A percentile compares a stretch with the other conserved stretches of the same genome.
Conservation (phyloP, 345 rosid genomes). For the Corymbia maculata region DNA sequence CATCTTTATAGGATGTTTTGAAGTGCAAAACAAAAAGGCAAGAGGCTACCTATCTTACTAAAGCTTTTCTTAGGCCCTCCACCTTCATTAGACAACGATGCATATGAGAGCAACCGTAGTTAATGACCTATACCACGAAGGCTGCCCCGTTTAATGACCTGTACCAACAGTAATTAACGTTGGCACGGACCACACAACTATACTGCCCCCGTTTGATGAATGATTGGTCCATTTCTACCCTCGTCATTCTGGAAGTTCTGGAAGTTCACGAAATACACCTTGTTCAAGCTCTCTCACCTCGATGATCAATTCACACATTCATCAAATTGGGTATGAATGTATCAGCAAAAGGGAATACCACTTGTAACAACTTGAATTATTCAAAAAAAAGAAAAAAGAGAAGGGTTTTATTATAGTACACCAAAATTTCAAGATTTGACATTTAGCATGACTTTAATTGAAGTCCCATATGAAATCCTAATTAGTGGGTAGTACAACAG, state of each 20-base stretch:
- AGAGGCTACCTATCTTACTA: background rate
- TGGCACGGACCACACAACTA: background rate
- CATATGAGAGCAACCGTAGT: background rate
- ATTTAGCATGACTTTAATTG: background rate
- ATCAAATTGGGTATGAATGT: fast-evolving
- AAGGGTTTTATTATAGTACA: background rate
- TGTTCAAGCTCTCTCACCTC: background rate
- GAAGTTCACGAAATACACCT: background rate
- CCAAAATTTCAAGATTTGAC: background rate
- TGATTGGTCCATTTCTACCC: background rate
- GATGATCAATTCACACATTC: fast-evolving
- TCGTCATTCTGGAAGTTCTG: background rate
- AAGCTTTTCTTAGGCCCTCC: background rate
- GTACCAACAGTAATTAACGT: no score
- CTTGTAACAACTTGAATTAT: fast-evolving
- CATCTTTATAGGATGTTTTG: background rate
- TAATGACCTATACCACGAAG: background rate
- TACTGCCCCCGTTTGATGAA: background rate
- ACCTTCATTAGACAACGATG: background rate
- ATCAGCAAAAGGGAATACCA: background rate
- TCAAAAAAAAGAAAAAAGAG: background rate
- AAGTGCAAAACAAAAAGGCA: background rate
- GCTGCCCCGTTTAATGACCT: no score
- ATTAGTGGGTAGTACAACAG: background rate
- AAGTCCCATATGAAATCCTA: background rate